These are phyloP conservation scores for Brassica juncea DNA, from an alignment of 345 rosid species.

Conservation along the genomic window DNA sequence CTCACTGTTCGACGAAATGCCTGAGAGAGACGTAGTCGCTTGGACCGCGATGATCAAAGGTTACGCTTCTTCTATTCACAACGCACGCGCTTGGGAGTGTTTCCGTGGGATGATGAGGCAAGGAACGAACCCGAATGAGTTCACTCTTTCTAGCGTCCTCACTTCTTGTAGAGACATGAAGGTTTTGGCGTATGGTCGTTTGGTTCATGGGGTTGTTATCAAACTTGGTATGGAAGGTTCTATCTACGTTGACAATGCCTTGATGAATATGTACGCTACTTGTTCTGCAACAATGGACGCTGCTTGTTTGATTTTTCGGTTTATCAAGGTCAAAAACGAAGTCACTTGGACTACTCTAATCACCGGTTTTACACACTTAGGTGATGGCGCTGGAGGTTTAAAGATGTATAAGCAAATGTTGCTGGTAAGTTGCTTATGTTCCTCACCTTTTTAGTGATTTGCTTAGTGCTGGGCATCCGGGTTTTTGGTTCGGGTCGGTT, in stretches of 20 bases:
- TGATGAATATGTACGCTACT: constrained; percentile 75
- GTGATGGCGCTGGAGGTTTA: constrained; percentile 64
- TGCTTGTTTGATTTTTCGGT: constrained; percentile 60
- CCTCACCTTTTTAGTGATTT: neutral
- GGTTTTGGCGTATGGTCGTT: constrained; percentile 51
- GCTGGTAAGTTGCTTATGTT: constrained; percentile 43
- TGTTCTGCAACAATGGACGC: constrained; percentile 57
- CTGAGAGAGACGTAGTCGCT: constrained; percentile 34
- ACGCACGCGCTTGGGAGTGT: constrained; percentile 55
- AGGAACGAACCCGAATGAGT: constrained; percentile 58
- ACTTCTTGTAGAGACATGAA: constrained; percentile 74
- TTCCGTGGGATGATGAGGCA: constrained; percentile 59
- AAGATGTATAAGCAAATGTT: constrained; percentile 67
- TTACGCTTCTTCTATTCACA: constrained; percentile 48
- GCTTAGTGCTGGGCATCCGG: neutral
- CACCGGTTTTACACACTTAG: constrained; percentile 76
- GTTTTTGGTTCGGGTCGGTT: neutral
- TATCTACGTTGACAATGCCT: constrained; percentile 64
- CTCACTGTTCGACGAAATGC: constrained; percentile 46
- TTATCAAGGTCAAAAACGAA: constrained; percentile 54
- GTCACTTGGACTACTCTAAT: constrained; percentile 88
- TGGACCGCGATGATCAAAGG: constrained; percentile 43
- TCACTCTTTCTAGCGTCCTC: constrained; percentile 63
- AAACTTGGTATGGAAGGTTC: constrained; percentile 68
- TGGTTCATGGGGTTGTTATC: constrained; percentile 64